Evolutionary conservation across 345 rosid species (phyloP).

Genomic region (Sonneratia caseolaris): DNA sequence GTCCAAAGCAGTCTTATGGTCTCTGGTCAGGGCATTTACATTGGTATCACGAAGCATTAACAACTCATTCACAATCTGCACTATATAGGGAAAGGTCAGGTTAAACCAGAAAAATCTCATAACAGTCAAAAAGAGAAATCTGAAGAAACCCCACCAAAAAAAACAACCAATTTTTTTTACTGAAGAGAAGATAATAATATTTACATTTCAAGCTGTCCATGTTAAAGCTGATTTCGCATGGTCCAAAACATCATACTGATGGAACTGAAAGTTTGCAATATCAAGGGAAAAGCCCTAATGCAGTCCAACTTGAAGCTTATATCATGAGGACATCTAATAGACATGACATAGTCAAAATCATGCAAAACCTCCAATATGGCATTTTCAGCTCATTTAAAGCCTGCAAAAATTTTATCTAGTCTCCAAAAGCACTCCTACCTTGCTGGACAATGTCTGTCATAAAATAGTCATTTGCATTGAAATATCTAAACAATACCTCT

Average conservation of each 20-base stretch:
- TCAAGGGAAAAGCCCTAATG: background rate
- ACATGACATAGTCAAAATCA: background rate
- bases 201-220: background rate
- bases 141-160: background rate
- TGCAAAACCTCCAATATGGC: background rate
- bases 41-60: slow-evolving; percentile 60
- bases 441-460: background rate
- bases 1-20: slow-evolving; percentile 16
- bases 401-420: background rate
- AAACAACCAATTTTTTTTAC: background rate
- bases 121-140: background rate
- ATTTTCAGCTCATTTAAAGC: background rate
- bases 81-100: slow-evolving; percentile 6
- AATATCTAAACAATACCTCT: slow-evolving; percentile 10
- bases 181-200: background rate
- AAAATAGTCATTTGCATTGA: background rate
- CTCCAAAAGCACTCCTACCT: background rate
- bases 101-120: background rate
- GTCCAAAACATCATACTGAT: background rate
- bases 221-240: background rate
- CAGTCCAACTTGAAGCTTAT: background rate
- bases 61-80: slow-evolving; percentile 80
- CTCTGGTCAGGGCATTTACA: slow-evolving; percentile 15
- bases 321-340: background rate
- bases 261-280: background rate